These are phyloP conservation scores for Cyberlindnera veronae DNA, from an alignment of 805 yeast species.

Conservation along the genomic window DNA sequence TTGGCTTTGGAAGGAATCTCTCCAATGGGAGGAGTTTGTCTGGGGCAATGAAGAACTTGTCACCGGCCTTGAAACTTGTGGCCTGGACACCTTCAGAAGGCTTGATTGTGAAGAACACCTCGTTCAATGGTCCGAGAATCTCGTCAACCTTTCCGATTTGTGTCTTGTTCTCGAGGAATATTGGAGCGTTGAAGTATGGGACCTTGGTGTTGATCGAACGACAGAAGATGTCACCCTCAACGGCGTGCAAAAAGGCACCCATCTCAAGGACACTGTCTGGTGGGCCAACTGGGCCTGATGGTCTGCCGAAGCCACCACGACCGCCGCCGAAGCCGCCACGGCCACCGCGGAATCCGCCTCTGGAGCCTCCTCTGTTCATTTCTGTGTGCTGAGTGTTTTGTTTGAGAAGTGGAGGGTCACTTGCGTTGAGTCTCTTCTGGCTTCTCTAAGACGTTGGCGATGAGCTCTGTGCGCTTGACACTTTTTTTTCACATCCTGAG, in stretches of 20 bases:
- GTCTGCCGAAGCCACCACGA: constrained; percentile 61
- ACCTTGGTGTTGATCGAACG: constrained; percentile 90
- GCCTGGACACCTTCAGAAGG: constrained; percentile 97
- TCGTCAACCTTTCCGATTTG: constrained; percentile 98
- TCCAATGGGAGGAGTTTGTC: constrained; percentile 95
- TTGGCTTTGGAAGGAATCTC: constrained; percentile 95
- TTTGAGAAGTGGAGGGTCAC: neutral
- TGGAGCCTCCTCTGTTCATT: constrained; percentile 43
- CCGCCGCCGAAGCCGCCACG: constrained; percentile 37
- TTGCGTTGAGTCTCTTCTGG: constrained; percentile 9
- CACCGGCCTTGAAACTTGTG: constrained; percentile 88
- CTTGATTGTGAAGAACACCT: constrained; percentile 95
- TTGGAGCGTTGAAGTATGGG: constrained; percentile 98
- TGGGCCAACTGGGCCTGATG: constrained; percentile 83
- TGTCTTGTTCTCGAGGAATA: constrained; percentile 92
- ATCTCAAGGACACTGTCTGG: constrained; percentile 93
- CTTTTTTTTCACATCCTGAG: too few relatives aligned
- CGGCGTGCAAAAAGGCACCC: constrained; percentile 88
- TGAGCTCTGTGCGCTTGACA: too few relatives aligned
- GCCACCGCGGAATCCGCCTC: constrained; percentile 59
- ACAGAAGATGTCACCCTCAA: constrained; percentile 97
- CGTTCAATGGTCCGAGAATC: constrained; percentile 95
- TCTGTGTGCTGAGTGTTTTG: neutral
- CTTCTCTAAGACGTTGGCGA: too few relatives aligned
- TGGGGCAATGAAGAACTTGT: constrained; percentile 91